These are phyloP conservation scores for Clonostachys solani DNA, from an alignment of 2,329 filamentous ascomycete genomes.

Conservation along the genomic window DNA sequence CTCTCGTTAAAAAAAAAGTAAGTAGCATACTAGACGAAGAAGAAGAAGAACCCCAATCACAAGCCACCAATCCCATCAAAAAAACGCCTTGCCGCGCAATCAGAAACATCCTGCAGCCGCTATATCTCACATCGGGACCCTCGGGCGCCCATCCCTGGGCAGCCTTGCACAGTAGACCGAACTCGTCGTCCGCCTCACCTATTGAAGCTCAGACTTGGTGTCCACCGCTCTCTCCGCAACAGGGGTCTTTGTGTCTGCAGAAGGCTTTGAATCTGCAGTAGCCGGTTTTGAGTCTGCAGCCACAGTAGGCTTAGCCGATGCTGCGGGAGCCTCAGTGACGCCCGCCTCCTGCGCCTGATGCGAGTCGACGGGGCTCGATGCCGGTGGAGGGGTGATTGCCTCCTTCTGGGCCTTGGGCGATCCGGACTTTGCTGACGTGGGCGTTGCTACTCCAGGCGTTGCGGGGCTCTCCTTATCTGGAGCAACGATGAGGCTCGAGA, in stretches of 20 bases:
- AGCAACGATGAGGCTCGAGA: constrained; percentile 50
- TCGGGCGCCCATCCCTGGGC: no score
- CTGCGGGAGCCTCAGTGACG: constrained; percentile 20
- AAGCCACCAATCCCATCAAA: no score
- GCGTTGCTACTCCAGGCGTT: constrained; percentile 14
- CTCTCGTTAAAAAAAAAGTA: no score
- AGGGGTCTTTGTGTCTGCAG: background rate
- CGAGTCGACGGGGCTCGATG: constrained; percentile 3
- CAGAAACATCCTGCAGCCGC: no score
- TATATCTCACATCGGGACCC: no score
- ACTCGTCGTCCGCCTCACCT: no score
- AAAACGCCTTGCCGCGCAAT: no score
- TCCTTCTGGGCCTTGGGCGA: constrained; percentile 4
- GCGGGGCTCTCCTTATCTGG: constrained; percentile 19
- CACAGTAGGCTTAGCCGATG: no score
- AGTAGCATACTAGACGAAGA: no score
- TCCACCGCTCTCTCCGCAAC: background rate
- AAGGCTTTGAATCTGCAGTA: background rate
- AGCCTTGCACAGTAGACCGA: no score
- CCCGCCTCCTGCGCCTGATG: constrained; percentile 43
- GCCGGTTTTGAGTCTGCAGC: background rate
- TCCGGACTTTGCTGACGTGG: constrained; percentile 17
- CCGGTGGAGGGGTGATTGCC: constrained; percentile 7
- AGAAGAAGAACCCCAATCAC: no score
- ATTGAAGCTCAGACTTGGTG: background rate